phyloP scores from a whole-genome alignment of 257 asterid genomes.

The Solanum raphanifolium region DNA sequence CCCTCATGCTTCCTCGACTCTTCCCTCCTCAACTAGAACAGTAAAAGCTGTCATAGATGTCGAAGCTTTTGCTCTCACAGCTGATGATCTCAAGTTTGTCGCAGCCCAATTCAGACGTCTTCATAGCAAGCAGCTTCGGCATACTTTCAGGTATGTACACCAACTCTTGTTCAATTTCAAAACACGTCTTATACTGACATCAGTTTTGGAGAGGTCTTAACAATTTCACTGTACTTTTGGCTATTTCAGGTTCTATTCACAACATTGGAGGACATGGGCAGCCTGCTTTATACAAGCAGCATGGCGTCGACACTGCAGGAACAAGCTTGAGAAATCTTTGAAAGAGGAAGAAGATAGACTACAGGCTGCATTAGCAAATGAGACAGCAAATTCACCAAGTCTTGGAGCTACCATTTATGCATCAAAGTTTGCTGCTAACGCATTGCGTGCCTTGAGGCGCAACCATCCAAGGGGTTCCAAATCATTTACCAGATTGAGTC shows the following conservation, averaged over 20 bases:
- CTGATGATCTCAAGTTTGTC: conserved; percentile 19
- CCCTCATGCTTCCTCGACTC: conserved; percentile 11
- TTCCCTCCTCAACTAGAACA: conserved; percentile 24
- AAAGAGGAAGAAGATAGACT: conserved; percentile 34
- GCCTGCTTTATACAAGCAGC: conserved; percentile 67
- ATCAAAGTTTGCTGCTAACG: conserved; percentile 46
- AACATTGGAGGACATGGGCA: conserved; percentile 75
- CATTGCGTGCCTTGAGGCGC: conserved; percentile 7
- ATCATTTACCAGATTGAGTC: conserved; percentile 23
- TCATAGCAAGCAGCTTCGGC: conserved; percentile 20
- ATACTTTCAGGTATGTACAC: conserved; percentile 17
- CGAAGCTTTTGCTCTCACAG: conserved; percentile 19
- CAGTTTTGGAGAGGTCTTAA: conserved; percentile 15
- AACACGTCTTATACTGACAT: conserved; percentile 15
- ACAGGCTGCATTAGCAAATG: conserved; percentile 17
- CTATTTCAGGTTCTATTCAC: conserved; percentile 38
- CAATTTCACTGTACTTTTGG: not conserved
- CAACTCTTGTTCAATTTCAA: not conserved
- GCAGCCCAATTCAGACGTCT: conserved; percentile 26
- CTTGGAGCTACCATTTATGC: conserved; percentile 43
- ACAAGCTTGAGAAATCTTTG: conserved; percentile 31
- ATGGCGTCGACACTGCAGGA: conserved; percentile 46
- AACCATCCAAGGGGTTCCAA: conserved; percentile 1
- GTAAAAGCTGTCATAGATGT: conserved; percentile 17
- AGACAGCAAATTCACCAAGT: conserved; percentile 22